Evolutionary conservation across 345 rosid genomes (phyloP), one percentile per base, ranked within the genome.

Genomic region (Camelina sativa): DNA sequence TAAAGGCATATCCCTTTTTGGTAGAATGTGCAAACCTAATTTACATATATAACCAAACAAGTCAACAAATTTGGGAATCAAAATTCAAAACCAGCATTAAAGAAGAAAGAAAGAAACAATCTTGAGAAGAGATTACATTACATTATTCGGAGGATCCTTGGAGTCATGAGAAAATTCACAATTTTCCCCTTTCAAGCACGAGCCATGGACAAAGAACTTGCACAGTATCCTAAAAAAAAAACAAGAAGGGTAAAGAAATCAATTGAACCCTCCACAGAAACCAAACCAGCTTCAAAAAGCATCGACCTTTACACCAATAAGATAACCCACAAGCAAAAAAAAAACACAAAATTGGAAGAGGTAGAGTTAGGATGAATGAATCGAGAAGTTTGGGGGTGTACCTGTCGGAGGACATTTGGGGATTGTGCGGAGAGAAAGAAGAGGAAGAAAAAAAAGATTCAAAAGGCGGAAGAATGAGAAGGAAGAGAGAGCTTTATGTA

Each of bases 91-190:
- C 11, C 6, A 19, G n/a, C 30, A 25, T 22, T 46, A 10, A 46
- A 19, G 20, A 47, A n/a, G 20, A 47, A 8, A 3, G 57, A 59
- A 5, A 34, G 54, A 48, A 32, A 54, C 25, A 35, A 1, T 16
- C 41, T 9, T 2, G 54, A 53, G 60, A 30, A 8, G 15, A 34
- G 55, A 50, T 23, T 13, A 46, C 30, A 67, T 75, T 86, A 95
- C 99, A 82, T 87, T 89, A 74, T 84, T 84, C 0, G 87, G 20
- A 2, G 89, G 84, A 66, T 84, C 86, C 58, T 82, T 90, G 85
- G 86, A 82, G 72, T 89, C 94, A 82, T 95, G 99, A 11, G 96
- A 90, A 81, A 80, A 95, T 72, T 90, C 97, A 64, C 99, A 95
- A 75, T 90, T 89, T 67, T 87, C 94, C 64, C 98, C 98, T 84